These are phyloP conservation scores for Lagenaria siceraria DNA, from an alignment of 306 rosid genomes.

Conservation along the genomic window DNA sequence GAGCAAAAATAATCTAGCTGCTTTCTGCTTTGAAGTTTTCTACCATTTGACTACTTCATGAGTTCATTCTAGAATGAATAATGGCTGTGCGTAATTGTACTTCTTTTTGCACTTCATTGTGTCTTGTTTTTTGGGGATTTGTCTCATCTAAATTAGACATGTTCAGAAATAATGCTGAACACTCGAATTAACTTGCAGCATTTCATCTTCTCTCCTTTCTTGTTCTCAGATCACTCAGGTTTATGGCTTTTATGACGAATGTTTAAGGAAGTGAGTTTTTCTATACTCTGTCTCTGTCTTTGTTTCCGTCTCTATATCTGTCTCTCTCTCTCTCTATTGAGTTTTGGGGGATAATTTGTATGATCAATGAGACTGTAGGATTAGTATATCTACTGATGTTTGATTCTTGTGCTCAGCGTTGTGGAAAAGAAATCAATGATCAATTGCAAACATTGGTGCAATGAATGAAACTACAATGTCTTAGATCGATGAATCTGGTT, in stretches of 20 bases:
- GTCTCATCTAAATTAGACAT: neutral
- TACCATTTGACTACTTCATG: neutral
- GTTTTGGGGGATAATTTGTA: neutral
- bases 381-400: neutral
- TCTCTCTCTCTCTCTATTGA: neutral
- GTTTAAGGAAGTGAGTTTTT: conserved; percentile 8
- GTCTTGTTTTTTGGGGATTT: neutral
- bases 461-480: neutral
- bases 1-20: neutral
- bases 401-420: neutral
- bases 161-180: neutral
- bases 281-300: neutral
- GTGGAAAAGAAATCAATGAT: neutral
- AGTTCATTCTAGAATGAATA: neutral
- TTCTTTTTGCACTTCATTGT: neutral
- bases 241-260: conserved; percentile 10
- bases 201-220: conserved; percentile 5
- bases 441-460: neutral
- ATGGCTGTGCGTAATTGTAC: neutral
- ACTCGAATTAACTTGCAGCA: neutral
- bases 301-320: neutral
- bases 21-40: conserved; percentile 3
- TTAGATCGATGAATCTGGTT: neutral
- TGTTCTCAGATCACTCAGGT: conserved; percentile 9
- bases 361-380: neutral